Percentiles rank a stretch among this genome's conserved stretches.
These are phyloP conservation scores for Phytophthora cactorum DNA, from an alignment of 352 stramenopile genomes.

Conservation along the genomic window DNA sequence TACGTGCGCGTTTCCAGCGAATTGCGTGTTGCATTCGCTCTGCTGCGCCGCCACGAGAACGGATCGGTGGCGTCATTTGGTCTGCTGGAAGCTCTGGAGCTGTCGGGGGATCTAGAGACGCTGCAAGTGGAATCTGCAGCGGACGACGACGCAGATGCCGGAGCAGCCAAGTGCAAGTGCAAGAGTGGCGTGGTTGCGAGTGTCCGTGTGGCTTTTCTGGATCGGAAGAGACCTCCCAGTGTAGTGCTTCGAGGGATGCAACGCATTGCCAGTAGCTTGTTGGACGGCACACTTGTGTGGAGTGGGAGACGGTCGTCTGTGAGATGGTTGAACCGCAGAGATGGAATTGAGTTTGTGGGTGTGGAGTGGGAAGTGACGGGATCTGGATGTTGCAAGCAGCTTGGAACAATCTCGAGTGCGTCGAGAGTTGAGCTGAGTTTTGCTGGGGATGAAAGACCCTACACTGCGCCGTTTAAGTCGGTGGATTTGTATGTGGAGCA, in stretches of 20 bases:
- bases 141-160: neutral
- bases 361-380: conserved; percentile 34
- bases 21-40: conserved; percentile 26
- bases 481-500: conserved; percentile 36
- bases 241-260: conserved; percentile 48
- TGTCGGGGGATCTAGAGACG: conserved; percentile 9
- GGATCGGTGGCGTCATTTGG: conserved; percentile 37
- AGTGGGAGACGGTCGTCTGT: conserved; percentile 34
- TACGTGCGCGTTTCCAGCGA: conserved; percentile 25
- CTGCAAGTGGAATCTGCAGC: conserved; percentile 15
- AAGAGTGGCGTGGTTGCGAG: conserved; percentile 26
- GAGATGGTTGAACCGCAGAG: conserved; percentile 53
- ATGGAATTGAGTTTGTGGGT: conserved; percentile 39
- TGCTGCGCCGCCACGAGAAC: conserved; percentile 23
- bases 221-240: conserved; percentile 40
- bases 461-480: conserved; percentile 21
- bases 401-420: conserved; percentile 32
- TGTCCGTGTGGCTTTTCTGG: conserved; percentile 46
- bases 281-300: conserved; percentile 59
- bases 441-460: conserved; percentile 4
- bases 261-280: conserved; percentile 37
- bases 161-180: conserved; percentile 32
- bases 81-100: conserved; percentile 37
- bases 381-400: conserved; percentile 43
- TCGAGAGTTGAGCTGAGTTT: conserved; percentile 47